Conservation (phyloP, 2,329 filamentous ascomycete species). For the Tolypocladium cylindrosporum region DNA sequence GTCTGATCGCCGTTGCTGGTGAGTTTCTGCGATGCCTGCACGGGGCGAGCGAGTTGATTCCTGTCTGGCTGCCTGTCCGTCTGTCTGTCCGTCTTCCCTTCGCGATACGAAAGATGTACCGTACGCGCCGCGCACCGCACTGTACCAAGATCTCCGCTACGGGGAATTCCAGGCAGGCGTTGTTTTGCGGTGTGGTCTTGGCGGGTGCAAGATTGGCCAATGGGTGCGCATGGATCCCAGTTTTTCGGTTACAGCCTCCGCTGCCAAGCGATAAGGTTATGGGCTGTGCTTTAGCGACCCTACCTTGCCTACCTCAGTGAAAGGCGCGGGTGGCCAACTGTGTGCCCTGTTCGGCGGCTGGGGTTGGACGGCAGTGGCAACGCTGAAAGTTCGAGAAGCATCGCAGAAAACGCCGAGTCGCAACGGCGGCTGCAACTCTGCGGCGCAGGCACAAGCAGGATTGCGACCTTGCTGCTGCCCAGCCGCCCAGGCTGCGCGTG, state of each 20-base stretch:
- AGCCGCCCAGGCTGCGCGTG: too few relatives aligned
- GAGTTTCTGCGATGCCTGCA: neutral
- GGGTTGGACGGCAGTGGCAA: too few relatives aligned
- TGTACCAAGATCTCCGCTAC: neutral
- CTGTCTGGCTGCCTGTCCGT: neutral
- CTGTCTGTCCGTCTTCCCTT: too few relatives aligned
- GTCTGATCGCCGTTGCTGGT: neutral
- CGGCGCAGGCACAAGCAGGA: too few relatives aligned
- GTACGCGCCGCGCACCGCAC: neutral
- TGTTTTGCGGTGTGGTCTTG: neutral
- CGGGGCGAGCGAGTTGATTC: neutral
- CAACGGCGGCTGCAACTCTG: too few relatives aligned
- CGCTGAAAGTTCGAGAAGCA: neutral
- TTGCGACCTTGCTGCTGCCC: too few relatives aligned
- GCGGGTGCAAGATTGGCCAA: neutral
- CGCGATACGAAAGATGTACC: neutral
- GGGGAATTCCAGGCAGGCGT: neutral
- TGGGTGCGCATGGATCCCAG: neutral
- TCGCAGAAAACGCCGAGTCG: neutral
- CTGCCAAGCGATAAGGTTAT: constrained; percentile 4
- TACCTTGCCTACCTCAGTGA: neutral
- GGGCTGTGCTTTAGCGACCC: neutral
- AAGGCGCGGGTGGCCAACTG: neutral
- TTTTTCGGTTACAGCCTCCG: neutral
- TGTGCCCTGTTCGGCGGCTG: neutral